Evolutionary conservation across 179 eudicot species (phyloP).

Genomic region (Nepenthes alata): DNA sequence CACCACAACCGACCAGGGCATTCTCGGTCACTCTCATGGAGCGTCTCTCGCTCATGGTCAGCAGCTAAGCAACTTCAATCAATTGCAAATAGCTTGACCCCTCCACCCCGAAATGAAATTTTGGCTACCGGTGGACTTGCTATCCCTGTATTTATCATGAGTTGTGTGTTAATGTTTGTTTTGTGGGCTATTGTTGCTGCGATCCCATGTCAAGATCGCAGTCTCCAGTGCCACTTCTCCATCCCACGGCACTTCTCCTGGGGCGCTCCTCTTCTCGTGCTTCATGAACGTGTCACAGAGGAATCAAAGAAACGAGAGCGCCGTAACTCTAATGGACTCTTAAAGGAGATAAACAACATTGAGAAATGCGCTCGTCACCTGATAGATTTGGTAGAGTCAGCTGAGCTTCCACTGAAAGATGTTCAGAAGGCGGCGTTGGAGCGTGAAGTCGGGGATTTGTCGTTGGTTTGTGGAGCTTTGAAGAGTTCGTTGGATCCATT

Average conservation of each 20-base stretch:
- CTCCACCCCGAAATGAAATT: conserved; percentile 37
- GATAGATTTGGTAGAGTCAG: conserved; percentile 46
- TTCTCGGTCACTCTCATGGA: conserved; percentile 52
- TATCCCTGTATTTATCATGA: conserved; percentile 31
- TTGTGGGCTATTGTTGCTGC: conserved; percentile 56
- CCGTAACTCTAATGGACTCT: conserved; percentile 35
- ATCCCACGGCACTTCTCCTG: conserved; percentile 40
- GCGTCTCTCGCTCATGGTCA: conserved; percentile 57
- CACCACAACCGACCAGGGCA: conserved; percentile 24
- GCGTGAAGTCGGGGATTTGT: conserved; percentile 21
- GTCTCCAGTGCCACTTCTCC: conserved; percentile 34
- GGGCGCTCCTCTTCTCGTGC: conserved; percentile 31
- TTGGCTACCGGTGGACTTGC: conserved; percentile 40
- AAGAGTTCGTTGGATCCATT: conserved; percentile 39
- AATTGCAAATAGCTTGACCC: conserved; percentile 31
- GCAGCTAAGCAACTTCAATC: conserved; percentile 57
- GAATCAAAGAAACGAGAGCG: conserved; percentile 45
- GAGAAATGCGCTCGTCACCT: conserved; percentile 33
- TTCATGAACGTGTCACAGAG: conserved; percentile 37
- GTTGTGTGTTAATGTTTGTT: conserved; percentile 36
- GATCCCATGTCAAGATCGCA: conserved; percentile 55
- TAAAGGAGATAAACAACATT: conserved; percentile 42
- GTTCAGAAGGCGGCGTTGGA: conserved; percentile 32
- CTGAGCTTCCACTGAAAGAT: conserved; percentile 34
- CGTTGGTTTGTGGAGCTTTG: conserved; percentile 23